Conservation (phyloP, 192 early-diverging fungal species). For the Umbelopsis isabellina region DNA sequence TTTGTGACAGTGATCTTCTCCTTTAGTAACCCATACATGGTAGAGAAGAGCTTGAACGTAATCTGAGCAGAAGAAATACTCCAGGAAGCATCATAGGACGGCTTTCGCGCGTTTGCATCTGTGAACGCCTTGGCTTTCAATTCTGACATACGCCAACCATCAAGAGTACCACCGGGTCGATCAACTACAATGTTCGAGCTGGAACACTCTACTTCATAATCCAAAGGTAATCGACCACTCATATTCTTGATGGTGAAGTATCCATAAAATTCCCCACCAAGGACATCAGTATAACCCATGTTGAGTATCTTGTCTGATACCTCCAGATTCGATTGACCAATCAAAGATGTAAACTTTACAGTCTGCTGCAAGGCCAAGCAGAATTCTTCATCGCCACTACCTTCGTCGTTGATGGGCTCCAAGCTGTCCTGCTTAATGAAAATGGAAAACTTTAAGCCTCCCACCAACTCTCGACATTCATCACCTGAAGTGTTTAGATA, state of each 20-base stretch:
- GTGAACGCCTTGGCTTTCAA: conserved; percentile 35
- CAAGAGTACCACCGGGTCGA: conserved; percentile 50
- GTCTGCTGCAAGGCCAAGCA: conserved; percentile 69
- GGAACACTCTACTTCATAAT: conserved; percentile 60
- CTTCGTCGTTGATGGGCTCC: conserved; percentile 2
- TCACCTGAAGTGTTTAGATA: conserved; percentile 41
- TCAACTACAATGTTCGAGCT: conserved; percentile 58
- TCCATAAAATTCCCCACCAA: conserved; percentile 56
- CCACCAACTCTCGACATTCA: conserved; percentile 72
- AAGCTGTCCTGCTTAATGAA: conserved; percentile 50
- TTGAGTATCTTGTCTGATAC: conserved; percentile 69
- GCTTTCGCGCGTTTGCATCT: conserved; percentile 3
- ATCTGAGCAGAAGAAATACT: conserved; percentile 52
- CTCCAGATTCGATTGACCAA: conserved; percentile 77
- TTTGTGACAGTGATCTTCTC: conserved; percentile 72
- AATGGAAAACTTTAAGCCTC: conserved; percentile 79
- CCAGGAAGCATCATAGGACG: conserved; percentile 26
- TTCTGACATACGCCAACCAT: conserved; percentile 48
- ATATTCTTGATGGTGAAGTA: conserved; percentile 72
- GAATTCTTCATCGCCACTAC: conserved; percentile 30
- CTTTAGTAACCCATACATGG: conserved; percentile 61
- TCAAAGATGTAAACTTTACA: conserved; percentile 77
- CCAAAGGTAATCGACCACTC: conserved; percentile 69
- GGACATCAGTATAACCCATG: conserved; percentile 58
- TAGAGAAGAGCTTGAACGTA: conserved; percentile 58